Percentiles rank a stretch among this genome's conserved stretches.
Conservation (phyloP, 495 filamentous ascomycete genomes). For the Apodospora peruviana region DNA sequence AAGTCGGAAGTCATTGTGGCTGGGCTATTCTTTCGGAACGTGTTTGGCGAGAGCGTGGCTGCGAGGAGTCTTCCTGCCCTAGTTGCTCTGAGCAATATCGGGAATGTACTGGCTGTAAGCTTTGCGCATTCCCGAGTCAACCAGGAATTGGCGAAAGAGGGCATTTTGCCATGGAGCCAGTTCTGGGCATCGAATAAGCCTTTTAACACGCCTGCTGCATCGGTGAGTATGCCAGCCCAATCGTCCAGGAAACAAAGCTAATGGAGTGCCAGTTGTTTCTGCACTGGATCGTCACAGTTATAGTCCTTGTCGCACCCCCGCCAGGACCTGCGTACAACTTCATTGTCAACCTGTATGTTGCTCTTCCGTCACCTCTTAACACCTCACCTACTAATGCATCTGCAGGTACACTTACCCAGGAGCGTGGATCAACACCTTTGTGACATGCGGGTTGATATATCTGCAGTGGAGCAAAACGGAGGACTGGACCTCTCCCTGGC, state of each 20-base stretch:
- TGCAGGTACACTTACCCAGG: conserved; percentile 45
- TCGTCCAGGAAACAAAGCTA: too few relatives aligned
- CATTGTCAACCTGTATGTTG: conserved; percentile 43
- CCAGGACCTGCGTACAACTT: conserved; percentile 41
- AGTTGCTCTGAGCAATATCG: conserved; percentile 58
- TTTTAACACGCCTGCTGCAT: conserved; percentile 44
- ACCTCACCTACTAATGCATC: conserved; percentile 1
- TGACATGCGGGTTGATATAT: conserved; percentile 48
- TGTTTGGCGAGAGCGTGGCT: conserved; percentile 32
- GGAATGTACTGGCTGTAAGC: conserved; percentile 47
- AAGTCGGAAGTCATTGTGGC: conserved; percentile 42
- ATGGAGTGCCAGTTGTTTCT: conserved; percentile 43
- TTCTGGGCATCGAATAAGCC: conserved; percentile 39
- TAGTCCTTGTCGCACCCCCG: conserved; percentile 45
- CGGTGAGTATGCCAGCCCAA: conserved; percentile 19
- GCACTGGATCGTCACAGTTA: conserved; percentile 44
- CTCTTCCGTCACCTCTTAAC: conserved; percentile 31
- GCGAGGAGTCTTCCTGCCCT: conserved; percentile 50
- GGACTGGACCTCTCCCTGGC: conserved; percentile 37
- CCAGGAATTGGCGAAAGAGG: conserved; percentile 63
- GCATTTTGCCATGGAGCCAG: conserved; percentile 55
- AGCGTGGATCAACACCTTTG: conserved; percentile 47
- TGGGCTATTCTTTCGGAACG: conserved; percentile 42
- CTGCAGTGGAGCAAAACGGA: conserved; percentile 36
- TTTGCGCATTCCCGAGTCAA: conserved; percentile 58